A percentile compares a stretch with the other conserved stretches of the same genome.
Evolutionary conservation across 768 basidiomycete species (phyloP).

Genomic region (Leccinellum albellum): DNA sequence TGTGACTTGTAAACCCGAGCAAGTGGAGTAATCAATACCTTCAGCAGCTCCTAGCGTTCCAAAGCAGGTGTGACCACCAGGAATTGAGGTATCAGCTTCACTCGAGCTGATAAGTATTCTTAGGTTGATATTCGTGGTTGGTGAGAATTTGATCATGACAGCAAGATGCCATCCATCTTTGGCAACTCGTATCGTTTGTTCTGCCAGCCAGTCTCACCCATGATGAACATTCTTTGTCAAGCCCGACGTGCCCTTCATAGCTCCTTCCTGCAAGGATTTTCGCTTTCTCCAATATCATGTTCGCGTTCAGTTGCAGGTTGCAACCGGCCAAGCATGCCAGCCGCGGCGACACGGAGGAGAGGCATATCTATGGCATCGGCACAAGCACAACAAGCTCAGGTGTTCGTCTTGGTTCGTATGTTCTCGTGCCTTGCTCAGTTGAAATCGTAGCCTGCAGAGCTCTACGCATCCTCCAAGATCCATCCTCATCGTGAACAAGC

Average conservation of each 20-base stretch:
- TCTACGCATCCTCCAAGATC: slow-evolving; percentile 46
- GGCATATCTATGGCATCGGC: slow-evolving; percentile 12
- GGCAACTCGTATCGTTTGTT: slow-evolving; percentile 13
- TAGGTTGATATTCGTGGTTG: slow-evolving; percentile 1
- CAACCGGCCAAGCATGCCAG: background rate
- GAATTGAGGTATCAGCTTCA: too few relatives aligned
- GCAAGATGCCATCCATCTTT: slow-evolving; percentile 8
- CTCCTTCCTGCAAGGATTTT: slow-evolving; percentile 16
- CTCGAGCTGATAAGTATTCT: too few relatives aligned
- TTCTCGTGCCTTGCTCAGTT: slow-evolving; percentile 22
- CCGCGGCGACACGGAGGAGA: slow-evolving; percentile 6
- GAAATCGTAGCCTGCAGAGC: slow-evolving; percentile 22
- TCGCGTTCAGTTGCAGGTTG: slow-evolving; percentile 1
- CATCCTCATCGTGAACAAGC: slow-evolving; percentile 77
- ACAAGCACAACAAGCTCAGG: slow-evolving; percentile 7
- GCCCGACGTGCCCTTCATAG: slow-evolving; percentile 21
- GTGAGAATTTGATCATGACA: slow-evolving; percentile 5
- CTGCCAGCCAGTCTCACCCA: too few relatives aligned
- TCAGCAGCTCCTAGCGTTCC: background rate
- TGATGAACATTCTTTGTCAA: slow-evolving; percentile 19
- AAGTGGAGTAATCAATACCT: background rate
- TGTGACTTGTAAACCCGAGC: background rate
- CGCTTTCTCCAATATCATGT: background rate
- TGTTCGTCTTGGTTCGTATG: slow-evolving; percentile 17
- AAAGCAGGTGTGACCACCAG: too few relatives aligned